phyloP scores from a whole-genome alignment of 2,329 filamentous ascomycete genomes.

The Phaeosphaeriaceae sp. region DNA sequence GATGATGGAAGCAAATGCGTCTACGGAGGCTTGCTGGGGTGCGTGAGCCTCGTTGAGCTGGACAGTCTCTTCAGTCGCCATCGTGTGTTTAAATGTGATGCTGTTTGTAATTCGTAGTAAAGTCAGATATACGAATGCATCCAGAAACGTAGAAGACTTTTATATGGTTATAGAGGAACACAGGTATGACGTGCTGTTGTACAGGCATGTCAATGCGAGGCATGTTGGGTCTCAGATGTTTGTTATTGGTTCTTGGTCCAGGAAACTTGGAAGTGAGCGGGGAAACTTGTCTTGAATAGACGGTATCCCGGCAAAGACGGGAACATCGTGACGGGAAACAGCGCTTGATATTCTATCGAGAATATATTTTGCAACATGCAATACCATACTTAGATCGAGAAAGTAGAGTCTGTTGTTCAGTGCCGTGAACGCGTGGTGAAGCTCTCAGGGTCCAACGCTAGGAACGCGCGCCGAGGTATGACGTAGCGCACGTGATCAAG shows the following conservation, averaged over 20 bases:
- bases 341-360: background rate
- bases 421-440: background rate
- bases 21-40: slow-evolving; percentile 44
- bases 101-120: background rate
- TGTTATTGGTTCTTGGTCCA: background rate
- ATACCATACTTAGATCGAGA: background rate
- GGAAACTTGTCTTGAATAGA: slow-evolving; percentile 1
- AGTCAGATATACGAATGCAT: background rate
- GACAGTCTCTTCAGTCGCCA: slow-evolving; percentile 48
- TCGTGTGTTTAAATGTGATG: slow-evolving; percentile 9
- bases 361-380: background rate
- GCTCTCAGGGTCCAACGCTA: background rate
- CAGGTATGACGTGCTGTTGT: slow-evolving; percentile 9
- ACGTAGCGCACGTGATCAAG: background rate
- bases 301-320: background rate
- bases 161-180: background rate
- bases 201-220: slow-evolving; percentile 8
- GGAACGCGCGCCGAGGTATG: background rate
- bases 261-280: slow-evolving; percentile 5
- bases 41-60: slow-evolving; percentile 39
- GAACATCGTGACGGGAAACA: background rate
- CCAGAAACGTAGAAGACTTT: background rate
- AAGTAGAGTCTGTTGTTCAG: background rate
- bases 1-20: slow-evolving; percentile 42
- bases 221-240: slow-evolving; percentile 7